Evolutionary conservation across 768 basidiomycete genomes (phyloP), one percentile per base, ranked within the genome.

Genomic region (Tylopilus balloui): DNA sequence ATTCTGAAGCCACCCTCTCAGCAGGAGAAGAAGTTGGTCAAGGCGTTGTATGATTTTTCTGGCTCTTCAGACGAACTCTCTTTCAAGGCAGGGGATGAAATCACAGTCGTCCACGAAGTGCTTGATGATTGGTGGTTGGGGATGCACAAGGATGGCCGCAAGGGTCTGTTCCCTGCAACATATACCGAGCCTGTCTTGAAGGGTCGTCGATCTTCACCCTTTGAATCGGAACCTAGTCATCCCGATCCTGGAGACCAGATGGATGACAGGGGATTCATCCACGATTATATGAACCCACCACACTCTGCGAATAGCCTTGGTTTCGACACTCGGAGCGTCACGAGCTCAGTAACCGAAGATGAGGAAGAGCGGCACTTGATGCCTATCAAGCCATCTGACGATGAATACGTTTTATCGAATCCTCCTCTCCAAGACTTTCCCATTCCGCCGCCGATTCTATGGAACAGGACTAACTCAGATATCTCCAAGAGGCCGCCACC

Each of bases 41-140:
- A 80, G 38, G 91, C 89, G 0, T 59, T 87, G 55, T 81, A 86
- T 61, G 86, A 88, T 64, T 94, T 91, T 65, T 66, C 71, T 0
- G 88, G 82, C 3, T 83, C 83, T 2, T 70, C 79, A 2, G 92
- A 93, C 56, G 92, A 95, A 65, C 72, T 96, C 31, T 77, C 77
- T 36, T 85, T 95, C 70, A 76, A 71, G 49, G 71, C 75, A 5
- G 92, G 91, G 1, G 84, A 86, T 34, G 80, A 89, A 56, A 86
- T 96, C 48, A 66, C 75, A 13, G 83, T 93, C 24, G 57, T 89
- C 24, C 83, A 81, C 28, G 90, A 94, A 63, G 88, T 92, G 1
- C 72, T 91, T 28, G 87, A 89, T 53, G 91, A 82, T 51, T 94
- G 92, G 92, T 94, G 90, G 87, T 79, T 92, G 72, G 92, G 92